Base-by-base conservation (phyloP, 2,329 filamentous ascomycete species). In the Cordyceps cateniannulata region DNA sequence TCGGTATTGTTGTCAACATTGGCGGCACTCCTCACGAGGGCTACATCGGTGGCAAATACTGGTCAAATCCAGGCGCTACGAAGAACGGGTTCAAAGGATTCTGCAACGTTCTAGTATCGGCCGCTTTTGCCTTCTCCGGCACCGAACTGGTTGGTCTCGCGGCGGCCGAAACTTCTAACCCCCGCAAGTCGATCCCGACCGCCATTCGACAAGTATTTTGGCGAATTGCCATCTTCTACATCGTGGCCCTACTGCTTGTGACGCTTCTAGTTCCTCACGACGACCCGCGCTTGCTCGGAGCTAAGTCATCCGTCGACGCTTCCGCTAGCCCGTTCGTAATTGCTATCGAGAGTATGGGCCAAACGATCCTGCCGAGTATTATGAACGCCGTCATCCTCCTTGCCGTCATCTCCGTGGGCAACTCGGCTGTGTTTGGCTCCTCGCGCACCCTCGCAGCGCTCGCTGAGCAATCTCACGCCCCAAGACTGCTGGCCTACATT, bases 141-240 rank as follows among this genome's bases (percentile, higher is more conserved):
- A 87, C 85, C 1, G 85, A 88, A 69, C 76, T 87, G 7, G 85
- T 88, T 56, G 86, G 86, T 69, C 80, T 89, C 20, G 85, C 85
- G 6, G 86, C 86, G 14, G 86, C 86, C 44, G 86, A 89, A 73
- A 83, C 85, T 0, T 74, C 72, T 18, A 87, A 88, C 68, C 86
- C 86, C 2, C 79, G 83, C 64, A 85, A 89, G 69, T 84, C 85
- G 1, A 80, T 93, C 1, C 90, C 90, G 1, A 86, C 84, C 27
- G 90, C 90, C 10, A 84, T 91, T 70, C 91, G 91, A 76, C 89
- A 92, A 72, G 88, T 78, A 29, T 79, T 78, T 68, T 78, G 76
- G 76, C 75, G 76, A 70, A 77, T 78, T 64, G 77, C 75, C 53
- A 67, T 78, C 62, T 79, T 79, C 67, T 79, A 79, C 66, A 69